These are phyloP conservation scores for Populus nigra DNA, from an alignment of 345 rosid genomes.

Conservation along the genomic window DNA sequence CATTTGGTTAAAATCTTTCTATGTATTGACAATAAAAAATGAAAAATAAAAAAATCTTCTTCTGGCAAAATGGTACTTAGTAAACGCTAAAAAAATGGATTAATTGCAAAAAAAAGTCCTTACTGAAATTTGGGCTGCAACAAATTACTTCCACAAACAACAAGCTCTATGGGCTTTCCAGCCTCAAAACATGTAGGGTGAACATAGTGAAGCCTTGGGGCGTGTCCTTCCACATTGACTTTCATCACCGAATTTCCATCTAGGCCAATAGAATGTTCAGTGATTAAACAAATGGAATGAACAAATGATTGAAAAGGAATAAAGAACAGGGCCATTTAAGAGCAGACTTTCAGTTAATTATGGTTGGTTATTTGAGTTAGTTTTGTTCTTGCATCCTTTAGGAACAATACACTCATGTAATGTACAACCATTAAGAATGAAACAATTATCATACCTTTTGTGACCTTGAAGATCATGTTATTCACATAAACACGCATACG, in stretches of 20 bases:
- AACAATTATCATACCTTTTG: slow-evolving; percentile 45
- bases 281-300: not conserved
- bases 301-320: not conserved
- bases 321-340: not conserved
- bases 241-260: slow-evolving; percentile 63
- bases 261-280: slow-evolving; percentile 19
- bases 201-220: slow-evolving; percentile 82
- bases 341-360: not conserved
- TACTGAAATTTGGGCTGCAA: slow-evolving; percentile 74
- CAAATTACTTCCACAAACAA: slow-evolving; percentile 83
- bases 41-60: not conserved
- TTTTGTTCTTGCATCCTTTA: not conserved
- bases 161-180: slow-evolving; percentile 79
- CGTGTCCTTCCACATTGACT: slow-evolving; percentile 47
- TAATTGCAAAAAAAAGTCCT: slow-evolving; percentile 3
- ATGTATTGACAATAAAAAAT: not conserved
- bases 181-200: slow-evolving; percentile 89
- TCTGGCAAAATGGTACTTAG: not conserved
- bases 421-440: not conserved
- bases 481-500: slow-evolving; percentile 61
- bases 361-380: not conserved
- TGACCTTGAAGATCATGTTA: slow-evolving; percentile 61
- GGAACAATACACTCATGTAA: not conserved
- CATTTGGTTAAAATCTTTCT: not conserved
- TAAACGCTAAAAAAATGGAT: not conserved